Evolutionary conservation across 176 grass and related monocot genomes (phyloP).

Genomic region (Luzula sylvatica): DNA sequence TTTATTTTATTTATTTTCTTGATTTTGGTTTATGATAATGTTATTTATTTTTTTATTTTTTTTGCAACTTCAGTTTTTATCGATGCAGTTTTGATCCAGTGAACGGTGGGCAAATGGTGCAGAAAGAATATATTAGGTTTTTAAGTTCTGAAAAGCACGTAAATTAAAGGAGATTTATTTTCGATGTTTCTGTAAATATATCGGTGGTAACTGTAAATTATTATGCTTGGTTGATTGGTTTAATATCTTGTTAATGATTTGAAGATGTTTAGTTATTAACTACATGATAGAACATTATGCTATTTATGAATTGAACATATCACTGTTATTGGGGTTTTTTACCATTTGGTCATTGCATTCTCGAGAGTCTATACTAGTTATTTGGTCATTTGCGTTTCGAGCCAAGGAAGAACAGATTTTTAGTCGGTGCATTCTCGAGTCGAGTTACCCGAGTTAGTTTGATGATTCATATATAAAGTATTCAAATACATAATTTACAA

Average conservation of each 20-base stretch:
- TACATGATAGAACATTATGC: too few species aligned
- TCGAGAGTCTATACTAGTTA: too few species aligned
- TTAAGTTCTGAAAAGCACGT: conserved; percentile 22
- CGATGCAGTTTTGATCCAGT: conserved; percentile 54
- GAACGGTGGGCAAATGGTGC: conserved; percentile 43
- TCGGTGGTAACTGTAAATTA: conserved; percentile 16
- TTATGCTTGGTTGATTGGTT: background rate
- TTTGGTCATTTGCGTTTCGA: too few species aligned
- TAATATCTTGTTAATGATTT: background rate
- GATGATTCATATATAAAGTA: too few species aligned
- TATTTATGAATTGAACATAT: too few species aligned
- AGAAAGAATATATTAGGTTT: conserved; percentile 38
- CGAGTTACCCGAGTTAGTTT: too few species aligned
- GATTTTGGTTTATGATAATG: background rate
- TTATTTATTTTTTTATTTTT: background rate
- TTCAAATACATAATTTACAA: too few species aligned
- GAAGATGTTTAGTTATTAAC: too few species aligned
- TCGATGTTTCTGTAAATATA: conserved; percentile 10
- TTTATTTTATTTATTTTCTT: background rate
- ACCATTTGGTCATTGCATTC: too few species aligned
- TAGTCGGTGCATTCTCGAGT: too few species aligned
- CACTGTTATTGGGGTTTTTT: too few species aligned
- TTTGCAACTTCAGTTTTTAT: conserved; percentile 41
- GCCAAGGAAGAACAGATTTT: too few species aligned
- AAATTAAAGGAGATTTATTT: conserved; percentile 3